Percentiles rank a stretch among this genome's conserved stretches.
phyloP scores from a whole-genome alignment of 768 basidiomycete genomes.

The Naganishia friedmannii region DNA sequence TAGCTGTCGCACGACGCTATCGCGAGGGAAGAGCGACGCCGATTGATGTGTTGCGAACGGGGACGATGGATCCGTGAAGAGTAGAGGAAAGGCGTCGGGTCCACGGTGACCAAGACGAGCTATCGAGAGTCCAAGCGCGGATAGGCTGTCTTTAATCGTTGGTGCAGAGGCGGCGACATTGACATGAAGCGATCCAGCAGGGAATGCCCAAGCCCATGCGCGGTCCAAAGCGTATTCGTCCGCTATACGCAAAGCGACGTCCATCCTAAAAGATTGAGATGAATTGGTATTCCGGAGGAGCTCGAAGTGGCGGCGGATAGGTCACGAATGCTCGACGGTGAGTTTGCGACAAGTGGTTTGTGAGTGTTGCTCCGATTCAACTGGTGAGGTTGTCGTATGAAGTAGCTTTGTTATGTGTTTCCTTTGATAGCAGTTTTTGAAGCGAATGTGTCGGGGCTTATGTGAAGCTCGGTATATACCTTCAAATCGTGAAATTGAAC shows the following conservation, averaged over 20 bases:
- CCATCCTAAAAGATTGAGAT: conserved; percentile 24
- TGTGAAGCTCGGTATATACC: not conserved
- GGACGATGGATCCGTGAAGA: conserved; percentile 14
- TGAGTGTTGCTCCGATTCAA: not conserved
- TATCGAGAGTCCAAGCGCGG: conserved; percentile 37
- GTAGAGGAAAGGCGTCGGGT: conserved; percentile 7
- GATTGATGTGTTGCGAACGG: conserved; percentile 9
- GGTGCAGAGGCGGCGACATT: conserved; percentile 36
- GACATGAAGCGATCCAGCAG: conserved; percentile 26
- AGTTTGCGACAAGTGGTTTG: no score
- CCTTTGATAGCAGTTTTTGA: not conserved
- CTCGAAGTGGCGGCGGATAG: not conserved
- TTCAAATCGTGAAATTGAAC: not conserved
- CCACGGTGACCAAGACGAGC: conserved; percentile 59
- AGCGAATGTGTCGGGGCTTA: not conserved
- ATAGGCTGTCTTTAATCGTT: conserved; percentile 44
- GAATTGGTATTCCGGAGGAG: not conserved
- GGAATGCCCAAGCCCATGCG: conserved; percentile 22
- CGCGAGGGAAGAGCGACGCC: conserved; percentile 58
- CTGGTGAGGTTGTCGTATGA: not conserved
- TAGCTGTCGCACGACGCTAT: conserved; percentile 72
- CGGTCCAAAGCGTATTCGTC: conserved; percentile 21
- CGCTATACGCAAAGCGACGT: conserved; percentile 18
- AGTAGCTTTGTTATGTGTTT: not conserved
- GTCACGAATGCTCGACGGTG: not conserved